phyloP scores from a whole-genome alignment of 2,329 filamentous ascomycete genomes.

The Coccinonectria pachysandricola region DNA sequence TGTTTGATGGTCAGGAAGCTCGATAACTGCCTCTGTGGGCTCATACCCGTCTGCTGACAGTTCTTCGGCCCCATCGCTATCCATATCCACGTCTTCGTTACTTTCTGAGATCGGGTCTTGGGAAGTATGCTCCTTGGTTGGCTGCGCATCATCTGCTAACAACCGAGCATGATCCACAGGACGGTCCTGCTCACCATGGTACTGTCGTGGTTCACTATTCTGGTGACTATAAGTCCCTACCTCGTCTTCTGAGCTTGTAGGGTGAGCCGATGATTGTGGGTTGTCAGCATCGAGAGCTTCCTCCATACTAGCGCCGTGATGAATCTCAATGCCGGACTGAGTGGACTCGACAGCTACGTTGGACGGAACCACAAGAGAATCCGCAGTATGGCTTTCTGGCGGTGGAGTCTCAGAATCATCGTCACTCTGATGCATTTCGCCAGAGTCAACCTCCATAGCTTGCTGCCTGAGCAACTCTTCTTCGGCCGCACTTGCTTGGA shows the following conservation, averaged over 20 bases:
- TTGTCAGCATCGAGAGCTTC: too few species aligned
- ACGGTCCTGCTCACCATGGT: too few species aligned
- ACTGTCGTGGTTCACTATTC: too few species aligned
- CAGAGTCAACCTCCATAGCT: constrained; percentile 8
- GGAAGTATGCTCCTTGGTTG: constrained; percentile 1
- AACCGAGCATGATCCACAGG: constrained; percentile 1
- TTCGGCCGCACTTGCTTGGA: constrained; percentile 27
- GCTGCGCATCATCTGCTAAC: not conserved
- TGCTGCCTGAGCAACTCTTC: constrained; percentile 24
- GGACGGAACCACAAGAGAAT: too few species aligned
- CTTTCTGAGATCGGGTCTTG: constrained; percentile 6
- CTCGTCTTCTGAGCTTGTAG: too few species aligned
- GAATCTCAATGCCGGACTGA: too few species aligned
- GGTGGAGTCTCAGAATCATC: too few species aligned
- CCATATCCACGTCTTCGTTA: constrained; percentile 14
- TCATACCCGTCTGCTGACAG: constrained; percentile 42
- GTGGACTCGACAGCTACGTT: too few species aligned
- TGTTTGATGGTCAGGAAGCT: constrained; percentile 7
- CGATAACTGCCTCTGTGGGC: constrained; percentile 34
- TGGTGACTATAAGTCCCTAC: too few species aligned
- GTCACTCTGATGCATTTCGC: not conserved
- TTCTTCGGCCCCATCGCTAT: constrained; percentile 18
- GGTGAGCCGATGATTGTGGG: too few species aligned
- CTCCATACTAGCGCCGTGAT: too few species aligned
- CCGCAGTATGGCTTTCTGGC: too few species aligned